Evolutionary conservation across 208 protist species (phyloP), one percentile per base, ranked within the genome.

Genomic region (Trypanosoma lewisi): DNA sequence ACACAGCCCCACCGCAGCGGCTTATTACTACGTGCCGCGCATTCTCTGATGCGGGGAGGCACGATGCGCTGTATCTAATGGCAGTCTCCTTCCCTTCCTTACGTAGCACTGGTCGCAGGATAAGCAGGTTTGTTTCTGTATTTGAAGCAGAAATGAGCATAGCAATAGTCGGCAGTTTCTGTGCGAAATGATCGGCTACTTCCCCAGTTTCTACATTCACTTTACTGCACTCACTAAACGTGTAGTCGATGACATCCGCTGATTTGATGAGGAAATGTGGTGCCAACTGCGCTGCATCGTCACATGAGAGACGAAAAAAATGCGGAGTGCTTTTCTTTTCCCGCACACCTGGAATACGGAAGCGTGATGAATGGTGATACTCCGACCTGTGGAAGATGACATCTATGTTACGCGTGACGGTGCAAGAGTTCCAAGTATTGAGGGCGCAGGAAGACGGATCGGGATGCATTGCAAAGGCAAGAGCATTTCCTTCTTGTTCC

Each of bases 291-390:
- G 53, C 3, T 36, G 56, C 66, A 2, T 54, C 31, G 6, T 19
- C 23, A 37, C 66, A 71, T 7, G 56, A 31, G 61, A 72, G 23
- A 4, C 67, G 49, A 54, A 72, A 72, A 42, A 66, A 72, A 42
- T 66, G 6, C 1, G 67, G 58, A 11, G 49, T 61, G 21, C 59
- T 57, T 37, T 51, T 58, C 41, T 72, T 72, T 51, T 66, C 67
- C 11, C 39, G 19, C 5, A 51, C 47, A 7, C 67, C 67, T 31
- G 67, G 67, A 25, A 66, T 37, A 52, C 28, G 31, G 17, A 56
- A 17, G 8, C 39, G 25, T 16, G 4, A 2, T 12, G 27, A 42
- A 17, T 23, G 11, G 9, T 60, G 48, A 48, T 27, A n/a, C 16
- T n/a, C 39, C 14, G 27, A 37, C 12, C 58, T 34, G 51, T 60